Evolutionary conservation across 2,329 filamentous ascomycete genomes (phyloP).

Genomic region (Cladosporium austrohemisphaericum): DNA sequence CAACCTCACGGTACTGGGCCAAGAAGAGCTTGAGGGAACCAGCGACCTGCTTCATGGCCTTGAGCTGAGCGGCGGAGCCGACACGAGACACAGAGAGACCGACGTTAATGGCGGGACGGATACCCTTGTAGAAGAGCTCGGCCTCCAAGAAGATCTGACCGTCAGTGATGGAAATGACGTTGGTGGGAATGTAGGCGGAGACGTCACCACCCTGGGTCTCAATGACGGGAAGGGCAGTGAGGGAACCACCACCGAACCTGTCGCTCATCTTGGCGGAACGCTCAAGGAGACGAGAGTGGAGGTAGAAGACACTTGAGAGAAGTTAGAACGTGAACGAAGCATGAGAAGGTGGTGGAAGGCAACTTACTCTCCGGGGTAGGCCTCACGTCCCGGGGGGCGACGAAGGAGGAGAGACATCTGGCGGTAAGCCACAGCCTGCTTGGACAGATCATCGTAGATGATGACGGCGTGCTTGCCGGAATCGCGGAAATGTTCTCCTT

Average conservation of each 20-base stretch:
- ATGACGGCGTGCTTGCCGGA: slow-evolving; percentile 84
- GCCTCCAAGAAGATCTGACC: slow-evolving; percentile 99
- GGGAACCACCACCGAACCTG: slow-evolving; percentile 89
- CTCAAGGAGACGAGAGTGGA: slow-evolving; percentile 98
- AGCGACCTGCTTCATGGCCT: slow-evolving; percentile 99
- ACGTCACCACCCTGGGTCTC: slow-evolving; percentile 99
- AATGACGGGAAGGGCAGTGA: slow-evolving; percentile 96
- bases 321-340: slow-evolving; percentile 20
- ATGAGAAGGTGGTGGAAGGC: background rate
- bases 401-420: slow-evolving; percentile 98
- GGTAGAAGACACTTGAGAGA: slow-evolving; percentile 72
- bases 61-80: slow-evolving; percentile 98
- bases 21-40: slow-evolving; percentile 99
- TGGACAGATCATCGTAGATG: slow-evolving; percentile 92
- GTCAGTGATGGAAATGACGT: slow-evolving; percentile 99
- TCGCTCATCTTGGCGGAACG: slow-evolving; percentile 99
- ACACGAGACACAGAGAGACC: slow-evolving; percentile 99
- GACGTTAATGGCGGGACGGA: slow-evolving; percentile 99
- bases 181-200: slow-evolving; percentile 99
- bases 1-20: slow-evolving; percentile 99
- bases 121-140: slow-evolving; percentile 99
- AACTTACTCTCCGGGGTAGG: slow-evolving; percentile 84
- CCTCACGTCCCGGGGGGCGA: slow-evolving; percentile 97
- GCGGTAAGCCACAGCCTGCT: slow-evolving; percentile 69
- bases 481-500: slow-evolving; percentile 64